Evolutionary conservation across 495 filamentous ascomycete genomes (phyloP), one percentile per base, ranked within the genome.

Genomic region (Xanthoparmelia taractica): DNA sequence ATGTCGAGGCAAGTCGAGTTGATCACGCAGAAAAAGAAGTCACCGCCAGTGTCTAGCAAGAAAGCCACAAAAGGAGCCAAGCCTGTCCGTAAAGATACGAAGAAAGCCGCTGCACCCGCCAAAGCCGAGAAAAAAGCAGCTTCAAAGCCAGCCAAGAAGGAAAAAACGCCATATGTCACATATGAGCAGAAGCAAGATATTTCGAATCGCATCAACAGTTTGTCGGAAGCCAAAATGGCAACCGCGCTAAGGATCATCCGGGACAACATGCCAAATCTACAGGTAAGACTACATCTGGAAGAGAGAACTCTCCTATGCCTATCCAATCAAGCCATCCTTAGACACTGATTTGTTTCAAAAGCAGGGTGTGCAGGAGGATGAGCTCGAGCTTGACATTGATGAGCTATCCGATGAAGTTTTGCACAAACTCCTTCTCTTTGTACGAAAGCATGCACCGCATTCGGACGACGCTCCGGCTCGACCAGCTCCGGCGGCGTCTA

Each of bases 381-480:
- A 95, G 67, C 84, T 96, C 67, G 92, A 96, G 74, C 79, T 96
- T 38, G 92, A 96, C 68, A 96, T 96, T 67, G 92, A 96, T 68
- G 80, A 87, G 67, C 80, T 96, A 38, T 85, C 86, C 17, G 82
- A 87, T 23, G 81, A 87, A 36, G 88, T 90, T 8, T 82, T 96
- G 37, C 73, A 80, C 69, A 85, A 88, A 73, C 82, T 96, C 41
- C 86, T 91, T 61, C 84, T 85, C 33, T 87, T 92, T 59, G 86
- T 92, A 59, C 84, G 86, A 73, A 85, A 87, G 70, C 76, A 84
- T 34, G 83, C 80, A 40, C 86, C 88, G 0, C 74, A 77, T 63
- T 75, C 78, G 50, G 79, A 79, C 25, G 77, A 80, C 37, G 74
- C 78, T 5, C 58, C 68, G 60, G 63, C 63, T 67, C 54, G 76